Evolutionary conservation across 2,329 filamentous ascomycete genomes (phyloP).

Genomic region (Fusarium albosuccineum): DNA sequence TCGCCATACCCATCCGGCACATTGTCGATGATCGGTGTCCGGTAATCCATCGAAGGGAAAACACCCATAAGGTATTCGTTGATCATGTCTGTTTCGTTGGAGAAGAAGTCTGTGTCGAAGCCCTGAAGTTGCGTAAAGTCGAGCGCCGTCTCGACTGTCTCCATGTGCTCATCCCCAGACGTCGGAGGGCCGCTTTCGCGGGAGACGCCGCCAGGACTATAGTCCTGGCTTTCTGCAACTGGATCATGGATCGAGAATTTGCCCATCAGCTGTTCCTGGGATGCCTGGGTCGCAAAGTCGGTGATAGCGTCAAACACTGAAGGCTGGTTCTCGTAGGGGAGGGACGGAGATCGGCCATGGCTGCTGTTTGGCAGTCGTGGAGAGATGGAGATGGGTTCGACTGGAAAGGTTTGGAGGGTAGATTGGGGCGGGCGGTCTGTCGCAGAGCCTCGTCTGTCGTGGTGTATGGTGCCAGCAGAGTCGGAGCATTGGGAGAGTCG

Average conservation of each 20-base stretch:
- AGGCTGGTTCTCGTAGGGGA: background rate
- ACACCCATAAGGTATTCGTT: slow-evolving; percentile 4
- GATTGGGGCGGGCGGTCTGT: background rate
- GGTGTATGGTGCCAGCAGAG: background rate
- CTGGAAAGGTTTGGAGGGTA: background rate
- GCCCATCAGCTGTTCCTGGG: background rate
- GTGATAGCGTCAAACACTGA: background rate
- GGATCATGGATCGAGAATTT: slow-evolving; percentile 1
- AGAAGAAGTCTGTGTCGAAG: slow-evolving; percentile 1
- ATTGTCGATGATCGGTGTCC: slow-evolving; percentile 2
- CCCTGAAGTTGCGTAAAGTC: background rate
- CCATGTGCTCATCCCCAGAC: background rate
- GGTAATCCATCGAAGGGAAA: background rate
- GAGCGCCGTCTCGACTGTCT: background rate
- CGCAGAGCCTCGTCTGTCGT: background rate
- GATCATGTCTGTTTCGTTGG: slow-evolving; percentile 6
- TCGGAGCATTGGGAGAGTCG: slow-evolving; percentile 5
- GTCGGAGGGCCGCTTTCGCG: background rate
- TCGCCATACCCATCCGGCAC: background rate
- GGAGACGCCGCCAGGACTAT: background rate
- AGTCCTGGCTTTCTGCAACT: background rate
- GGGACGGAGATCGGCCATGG: background rate
- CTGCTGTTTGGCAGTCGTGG: background rate
- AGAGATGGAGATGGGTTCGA: background rate
- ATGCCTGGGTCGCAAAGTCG: background rate